Evolutionary conservation across 257 asterid genomes (phyloP).

Genomic region (Thymus quinquecostatus): DNA sequence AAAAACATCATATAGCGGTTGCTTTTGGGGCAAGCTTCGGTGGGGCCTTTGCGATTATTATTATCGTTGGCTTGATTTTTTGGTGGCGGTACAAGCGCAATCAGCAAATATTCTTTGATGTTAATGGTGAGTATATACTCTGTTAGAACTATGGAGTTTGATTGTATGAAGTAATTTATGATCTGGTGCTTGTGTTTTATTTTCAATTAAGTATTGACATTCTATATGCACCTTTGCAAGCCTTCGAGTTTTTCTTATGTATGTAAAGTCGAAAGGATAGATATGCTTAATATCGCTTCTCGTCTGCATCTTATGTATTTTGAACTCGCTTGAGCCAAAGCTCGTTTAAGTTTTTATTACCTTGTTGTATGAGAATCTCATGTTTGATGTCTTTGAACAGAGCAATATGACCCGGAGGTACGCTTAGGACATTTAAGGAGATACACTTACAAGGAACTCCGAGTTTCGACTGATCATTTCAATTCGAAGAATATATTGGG

Average conservation of each 20-base stretch:
- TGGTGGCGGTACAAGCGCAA: slow-evolving; percentile 86
- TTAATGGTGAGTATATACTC: slow-evolving; percentile 60
- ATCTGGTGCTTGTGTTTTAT: background rate
- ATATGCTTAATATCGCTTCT: background rate
- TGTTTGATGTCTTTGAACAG: slow-evolving; percentile 44
- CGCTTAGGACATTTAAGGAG: slow-evolving; percentile 84
- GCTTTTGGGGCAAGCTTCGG: slow-evolving; percentile 75
- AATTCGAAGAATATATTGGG: slow-evolving; percentile 82
- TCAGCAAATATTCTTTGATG: slow-evolving; percentile 94
- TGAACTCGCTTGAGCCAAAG: background rate
- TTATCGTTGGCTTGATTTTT: slow-evolving; percentile 53
- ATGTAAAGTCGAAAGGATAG: background rate
- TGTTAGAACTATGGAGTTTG: background rate
- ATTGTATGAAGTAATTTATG: background rate
- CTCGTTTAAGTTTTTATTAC: background rate
- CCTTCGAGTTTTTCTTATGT: no score
- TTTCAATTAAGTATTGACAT: background rate
- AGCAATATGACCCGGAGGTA: slow-evolving; percentile 90
- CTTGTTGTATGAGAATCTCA: no score
- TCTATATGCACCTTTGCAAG: background rate
- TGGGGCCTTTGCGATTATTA: slow-evolving; percentile 52
- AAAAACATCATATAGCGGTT: slow-evolving; percentile 61
- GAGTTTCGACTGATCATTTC: slow-evolving; percentile 85
- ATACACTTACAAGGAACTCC: slow-evolving; percentile 83
- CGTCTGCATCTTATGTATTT: background rate